Base-by-base conservation (phyloP, 2,329 filamentous ascomycete genomes). In the Aspergillus tamarii region DNA sequence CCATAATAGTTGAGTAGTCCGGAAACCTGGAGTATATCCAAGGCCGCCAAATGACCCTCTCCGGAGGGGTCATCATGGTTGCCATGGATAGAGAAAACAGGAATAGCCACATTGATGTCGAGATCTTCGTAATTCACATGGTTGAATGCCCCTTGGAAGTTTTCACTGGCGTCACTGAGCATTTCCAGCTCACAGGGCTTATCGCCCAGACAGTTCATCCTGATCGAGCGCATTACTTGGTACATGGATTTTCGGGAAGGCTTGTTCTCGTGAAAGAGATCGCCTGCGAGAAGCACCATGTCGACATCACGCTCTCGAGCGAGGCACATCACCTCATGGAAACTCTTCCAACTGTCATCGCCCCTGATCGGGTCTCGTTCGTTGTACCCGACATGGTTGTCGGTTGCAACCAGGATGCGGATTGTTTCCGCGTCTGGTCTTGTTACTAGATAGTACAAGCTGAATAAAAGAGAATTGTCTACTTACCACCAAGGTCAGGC, bases 41-140 rank as follows among this genome's bases (percentile, higher is more conserved):
- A 84, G 0, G 94, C 94, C 67, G 95, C 96, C 68, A 91, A 90
- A 75, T 96, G 92, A 12, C 94, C 95, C 72, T 97, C 94, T 11
- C 95, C 95, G n/a, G 94, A 96, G 0, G 95, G 95, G 75, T 99
- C 95, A 74, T 99, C 95, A 76, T 99, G 95, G 73, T 99, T 99
- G 53, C 95, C 95, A 72, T 99, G 96, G 46, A 99, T 99, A 0
- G 94, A 97, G 76, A 99, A 99, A 32, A 99, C 93, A 0, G 95
- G 95, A 61, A 98, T 97, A 1, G 94, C 92, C 65, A 99, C 88
- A 73, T 99, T 99, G 78, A 99, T 97, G 72, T 99, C 93, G 28
- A 92, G 88, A 73, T 99, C 95, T 78, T 98, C 93, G 79, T 99
- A 99, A 79, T 99, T 99, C 79, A 97, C 94, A 76, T 97, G 91